Base-by-base conservation (phyloP, 192 early-diverging fungal species). In the Chytriomyces sp. region DNA sequence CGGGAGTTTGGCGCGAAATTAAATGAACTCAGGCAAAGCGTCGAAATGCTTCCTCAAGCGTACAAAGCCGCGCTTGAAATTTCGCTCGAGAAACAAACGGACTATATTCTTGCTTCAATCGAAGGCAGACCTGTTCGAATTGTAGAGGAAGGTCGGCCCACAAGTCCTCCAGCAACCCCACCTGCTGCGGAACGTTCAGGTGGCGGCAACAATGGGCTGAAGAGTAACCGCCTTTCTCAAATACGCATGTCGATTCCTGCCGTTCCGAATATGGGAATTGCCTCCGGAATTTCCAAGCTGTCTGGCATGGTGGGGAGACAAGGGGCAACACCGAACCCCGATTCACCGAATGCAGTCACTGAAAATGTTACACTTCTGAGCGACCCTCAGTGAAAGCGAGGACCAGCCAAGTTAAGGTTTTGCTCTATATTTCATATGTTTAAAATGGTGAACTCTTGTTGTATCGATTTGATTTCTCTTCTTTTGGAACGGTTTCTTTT, bases 211-310 rank as follows among this genome's bases (percentile, higher is more conserved):
- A 11, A 49, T 64, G n/a, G 7, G 13, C 0, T 46, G 10, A n/a
- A n/a, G 13, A 16, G 13, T 43, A 48, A 11, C 45, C 28, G 60
- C 3, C n/a, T 60, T 50, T 16, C 20, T 18, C 10, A 53, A 11
- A 7, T 64, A 11, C 18, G 23, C 26, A 5, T 57, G 46, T 50
- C n/a, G 49, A 35, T 71, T 2, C 69, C 71, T 10, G 61, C 46
- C 20, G 73, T 75, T 9, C 73, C 73, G 11, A 65, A 75, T 75
- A 75, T 75, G 73, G 73, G 73, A 20, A 75, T 75, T 18, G 61
- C 63, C n/a, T 47, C 47, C 28, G 64, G 63, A 9, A 48, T 75
- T 23, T 50, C 44, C 8, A 75, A 75, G 49, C 49, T 75, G 47
- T 13, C 50, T 50, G 69, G 69, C 16, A n/a, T 57, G 53, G 53